These are phyloP conservation scores for Beauveria asiatica DNA, from an alignment of 2,329 filamentous ascomycete species.

Conservation along the genomic window DNA sequence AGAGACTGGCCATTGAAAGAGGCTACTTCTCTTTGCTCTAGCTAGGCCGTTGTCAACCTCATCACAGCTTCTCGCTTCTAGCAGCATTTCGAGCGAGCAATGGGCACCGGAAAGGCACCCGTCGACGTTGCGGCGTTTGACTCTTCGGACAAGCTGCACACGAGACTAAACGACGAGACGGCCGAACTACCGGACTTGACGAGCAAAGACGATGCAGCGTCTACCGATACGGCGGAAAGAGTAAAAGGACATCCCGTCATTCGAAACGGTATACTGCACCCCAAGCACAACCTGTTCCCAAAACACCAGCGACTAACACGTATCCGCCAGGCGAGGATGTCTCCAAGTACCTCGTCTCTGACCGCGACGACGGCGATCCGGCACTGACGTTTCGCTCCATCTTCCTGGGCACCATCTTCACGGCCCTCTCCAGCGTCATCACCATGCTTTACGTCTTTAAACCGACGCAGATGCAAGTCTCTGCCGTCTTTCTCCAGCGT, in stretches of 20 bases:
- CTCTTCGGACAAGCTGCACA: not conserved
- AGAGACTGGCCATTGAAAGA: too few relatives aligned
- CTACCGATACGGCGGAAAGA: not conserved
- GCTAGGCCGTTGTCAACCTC: not conserved
- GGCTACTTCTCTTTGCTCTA: too few relatives aligned
- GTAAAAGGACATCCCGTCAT: constrained; percentile 11
- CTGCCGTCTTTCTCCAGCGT: constrained; percentile 14
- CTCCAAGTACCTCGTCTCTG: constrained; percentile 15
- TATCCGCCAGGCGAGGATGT: constrained; percentile 12
- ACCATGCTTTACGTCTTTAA: constrained; percentile 17
- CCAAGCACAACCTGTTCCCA: not conserved
- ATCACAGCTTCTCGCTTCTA: not conserved
- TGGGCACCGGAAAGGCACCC: not conserved
- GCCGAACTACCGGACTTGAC: not conserved
- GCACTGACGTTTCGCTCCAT: constrained; percentile 17
- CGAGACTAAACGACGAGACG: not conserved
- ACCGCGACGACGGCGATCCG: constrained; percentile 16
- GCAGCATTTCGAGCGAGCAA: not conserved
- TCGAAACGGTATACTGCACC: constrained; percentile 6
- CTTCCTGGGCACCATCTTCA: constrained; percentile 13
- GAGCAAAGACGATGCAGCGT: not conserved
- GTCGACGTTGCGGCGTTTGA: not conserved
- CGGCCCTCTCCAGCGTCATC: constrained; percentile 16
- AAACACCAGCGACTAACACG: not conserved
- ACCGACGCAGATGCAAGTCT: constrained; percentile 14